These are phyloP conservation scores for Tylopilus sp. DNA, from an alignment of 1,284 basidiomycete genomes.

Conservation along the genomic window DNA sequence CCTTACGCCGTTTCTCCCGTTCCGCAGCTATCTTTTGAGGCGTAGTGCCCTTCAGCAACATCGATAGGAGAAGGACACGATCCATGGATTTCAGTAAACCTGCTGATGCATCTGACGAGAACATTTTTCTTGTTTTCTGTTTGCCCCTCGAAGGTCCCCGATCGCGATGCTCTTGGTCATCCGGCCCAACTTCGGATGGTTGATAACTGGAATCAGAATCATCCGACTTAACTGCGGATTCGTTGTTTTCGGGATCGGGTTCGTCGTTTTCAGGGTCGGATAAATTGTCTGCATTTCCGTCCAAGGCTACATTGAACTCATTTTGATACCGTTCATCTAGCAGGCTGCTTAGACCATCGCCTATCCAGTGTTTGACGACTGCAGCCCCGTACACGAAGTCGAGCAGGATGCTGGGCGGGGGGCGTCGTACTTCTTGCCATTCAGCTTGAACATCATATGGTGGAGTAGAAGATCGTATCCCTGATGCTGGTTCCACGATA, in stretches of 20 bases:
- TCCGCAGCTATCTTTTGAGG: background rate
- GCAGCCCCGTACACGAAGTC: too few relatives aligned
- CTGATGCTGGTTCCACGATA: too few relatives aligned
- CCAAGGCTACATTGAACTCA: background rate
- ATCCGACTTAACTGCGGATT: too few relatives aligned
- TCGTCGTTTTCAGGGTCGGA: too few relatives aligned
- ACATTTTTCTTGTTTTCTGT: too few relatives aligned
- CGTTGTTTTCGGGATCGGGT: too few relatives aligned
- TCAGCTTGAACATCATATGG: background rate
- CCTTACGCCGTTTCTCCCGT: background rate
- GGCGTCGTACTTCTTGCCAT: background rate
- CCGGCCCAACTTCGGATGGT: background rate
- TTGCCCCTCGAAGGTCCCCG: background rate
- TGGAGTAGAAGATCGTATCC: background rate
- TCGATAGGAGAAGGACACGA: background rate
- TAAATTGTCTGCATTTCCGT: background rate
- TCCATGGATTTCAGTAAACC: background rate
- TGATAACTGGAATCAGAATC: too few relatives aligned
- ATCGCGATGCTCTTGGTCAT: background rate
- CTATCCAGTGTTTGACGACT: background rate
- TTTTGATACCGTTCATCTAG: background rate
- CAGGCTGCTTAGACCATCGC: too few relatives aligned
- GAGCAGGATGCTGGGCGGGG: background rate
- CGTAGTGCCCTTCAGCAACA: background rate
- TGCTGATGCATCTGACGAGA: too few relatives aligned